Percentiles rank a stretch among this genome's conserved stretches.
phyloP scores from a whole-genome alignment of 2,329 filamentous ascomycete species.

The Clarireedia monteithiana region DNA sequence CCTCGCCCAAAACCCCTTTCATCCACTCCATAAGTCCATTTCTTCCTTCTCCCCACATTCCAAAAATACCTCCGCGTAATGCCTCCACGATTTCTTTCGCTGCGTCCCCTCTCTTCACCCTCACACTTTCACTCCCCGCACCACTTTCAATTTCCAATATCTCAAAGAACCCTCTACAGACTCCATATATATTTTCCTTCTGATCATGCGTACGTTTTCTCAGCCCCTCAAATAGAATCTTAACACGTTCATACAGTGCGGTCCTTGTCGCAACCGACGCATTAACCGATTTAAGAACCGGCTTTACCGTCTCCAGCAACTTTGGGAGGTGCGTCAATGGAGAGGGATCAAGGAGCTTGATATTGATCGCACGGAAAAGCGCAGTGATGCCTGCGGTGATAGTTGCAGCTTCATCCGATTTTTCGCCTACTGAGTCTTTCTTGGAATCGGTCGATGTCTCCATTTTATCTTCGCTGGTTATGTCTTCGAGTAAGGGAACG shows the following conservation, averaged over 20 bases:
- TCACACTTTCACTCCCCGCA: conserved; percentile 26
- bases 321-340: conserved; percentile 22
- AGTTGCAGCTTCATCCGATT: conserved; percentile 23
- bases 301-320: conserved; percentile 20
- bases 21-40: conserved; percentile 18
- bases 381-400: conserved; percentile 27
- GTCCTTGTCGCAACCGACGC: conserved; percentile 24
- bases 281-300: conserved; percentile 22
- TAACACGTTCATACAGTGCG: conserved; percentile 26
- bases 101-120: conserved; percentile 28
- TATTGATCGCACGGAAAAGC: conserved; percentile 27
- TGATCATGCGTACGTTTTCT: conserved; percentile 18
- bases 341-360: conserved; percentile 18
- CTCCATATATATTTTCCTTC: conserved; percentile 14
- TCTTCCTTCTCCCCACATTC: conserved; percentile 18
- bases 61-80: conserved; percentile 23
- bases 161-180: conserved; percentile 21
- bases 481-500: conserved; percentile 51
- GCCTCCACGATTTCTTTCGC: conserved; percentile 25
- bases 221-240: conserved; percentile 25
- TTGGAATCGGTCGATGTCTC: conserved; percentile 34
- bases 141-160: conserved; percentile 25
- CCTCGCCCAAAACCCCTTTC: conserved; percentile 17
- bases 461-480: conserved; percentile 54
- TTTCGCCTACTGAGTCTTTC: conserved; percentile 20